These are phyloP conservation scores for Botryotinia globosa DNA, from an alignment of 2,329 filamentous ascomycete species.

Conservation along the genomic window DNA sequence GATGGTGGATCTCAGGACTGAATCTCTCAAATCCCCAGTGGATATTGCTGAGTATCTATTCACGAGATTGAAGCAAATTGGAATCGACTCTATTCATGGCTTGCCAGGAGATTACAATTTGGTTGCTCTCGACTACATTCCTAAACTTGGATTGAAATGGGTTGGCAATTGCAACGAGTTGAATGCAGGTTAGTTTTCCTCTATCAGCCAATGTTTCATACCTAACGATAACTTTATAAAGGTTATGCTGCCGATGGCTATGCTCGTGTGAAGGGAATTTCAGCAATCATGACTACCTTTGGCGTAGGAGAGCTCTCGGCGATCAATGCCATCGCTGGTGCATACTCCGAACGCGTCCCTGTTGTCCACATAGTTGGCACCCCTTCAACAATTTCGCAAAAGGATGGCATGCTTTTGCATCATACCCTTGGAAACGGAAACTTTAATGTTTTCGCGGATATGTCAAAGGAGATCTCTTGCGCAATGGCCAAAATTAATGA, in stretches of 20 bases:
- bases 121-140: constrained; percentile 63
- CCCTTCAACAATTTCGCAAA: constrained; percentile 48
- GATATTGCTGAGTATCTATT: constrained; percentile 69
- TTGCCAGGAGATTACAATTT: constrained; percentile 75
- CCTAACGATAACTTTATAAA: constrained; percentile 30
- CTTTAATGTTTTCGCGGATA: constrained; percentile 78
- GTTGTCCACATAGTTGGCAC: constrained; percentile 63
- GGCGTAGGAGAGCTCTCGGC: constrained; percentile 73
- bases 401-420: constrained; percentile 52
- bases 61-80: constrained; percentile 59
- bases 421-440: constrained; percentile 76
- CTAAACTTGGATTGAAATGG: constrained; percentile 58
- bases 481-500: constrained; percentile 69
- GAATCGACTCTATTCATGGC: constrained; percentile 63
- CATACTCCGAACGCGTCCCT: constrained; percentile 69
- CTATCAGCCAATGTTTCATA: not conserved
- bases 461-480: constrained; percentile 70
- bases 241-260: constrained; percentile 81
- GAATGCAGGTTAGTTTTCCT: constrained; percentile 56
- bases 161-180: constrained; percentile 70
- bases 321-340: constrained; percentile 70
- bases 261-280: constrained; percentile 67
- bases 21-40: constrained; percentile 42
- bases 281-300: constrained; percentile 71
- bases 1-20: constrained; percentile 43